Evolutionary conservation across 2,329 filamentous ascomycete species (phyloP).

Genomic region (Colletotrichum viniferum): DNA sequence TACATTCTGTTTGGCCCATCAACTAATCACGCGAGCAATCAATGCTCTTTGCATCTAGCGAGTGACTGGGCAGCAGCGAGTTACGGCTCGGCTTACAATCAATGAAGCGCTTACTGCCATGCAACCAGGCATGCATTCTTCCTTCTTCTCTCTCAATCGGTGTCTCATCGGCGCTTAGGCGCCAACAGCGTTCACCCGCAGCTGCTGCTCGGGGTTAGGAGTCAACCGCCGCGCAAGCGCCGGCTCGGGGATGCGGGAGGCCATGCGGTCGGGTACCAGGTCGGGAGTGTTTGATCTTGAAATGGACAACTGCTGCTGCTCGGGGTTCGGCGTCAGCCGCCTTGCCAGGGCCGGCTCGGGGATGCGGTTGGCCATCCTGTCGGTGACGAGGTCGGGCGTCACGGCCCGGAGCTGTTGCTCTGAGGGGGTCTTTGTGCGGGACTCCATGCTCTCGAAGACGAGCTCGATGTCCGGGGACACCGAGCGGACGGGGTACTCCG

Average conservation of each 20-base stretch:
- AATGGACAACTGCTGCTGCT: slow-evolving; percentile 31
- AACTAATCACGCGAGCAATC: neutral
- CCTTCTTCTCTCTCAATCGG: neutral
- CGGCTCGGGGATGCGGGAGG: slow-evolving; percentile 58
- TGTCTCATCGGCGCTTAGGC: slow-evolving; percentile 16
- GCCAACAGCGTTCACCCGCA: slow-evolving; percentile 28
- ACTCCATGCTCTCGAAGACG: slow-evolving; percentile 16
- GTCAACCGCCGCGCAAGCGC: slow-evolving; percentile 48
- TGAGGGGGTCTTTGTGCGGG: slow-evolving; percentile 40
- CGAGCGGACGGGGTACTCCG: slow-evolving; percentile 59
- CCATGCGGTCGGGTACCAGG: slow-evolving; percentile 65
- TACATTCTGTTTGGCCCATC: neutral
- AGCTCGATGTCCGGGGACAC: slow-evolving; percentile 16
- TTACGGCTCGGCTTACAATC: neutral
- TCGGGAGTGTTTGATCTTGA: slow-evolving; percentile 53
- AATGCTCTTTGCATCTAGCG: neutral
- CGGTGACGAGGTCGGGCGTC: slow-evolving; percentile 64
- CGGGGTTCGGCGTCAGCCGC: slow-evolving; percentile 53
- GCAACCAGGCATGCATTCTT: neutral
- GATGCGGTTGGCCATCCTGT: slow-evolving; percentile 60
- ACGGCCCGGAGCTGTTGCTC: slow-evolving; percentile 37
- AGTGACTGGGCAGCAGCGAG: neutral
- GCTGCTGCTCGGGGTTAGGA: slow-evolving; percentile 52
- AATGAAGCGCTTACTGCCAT: neutral
- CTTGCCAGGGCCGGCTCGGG: slow-evolving; percentile 48